phyloP scores from a whole-genome alignment of 768 basidiomycete species.

The Agaricus sinodeliciosus region DNA sequence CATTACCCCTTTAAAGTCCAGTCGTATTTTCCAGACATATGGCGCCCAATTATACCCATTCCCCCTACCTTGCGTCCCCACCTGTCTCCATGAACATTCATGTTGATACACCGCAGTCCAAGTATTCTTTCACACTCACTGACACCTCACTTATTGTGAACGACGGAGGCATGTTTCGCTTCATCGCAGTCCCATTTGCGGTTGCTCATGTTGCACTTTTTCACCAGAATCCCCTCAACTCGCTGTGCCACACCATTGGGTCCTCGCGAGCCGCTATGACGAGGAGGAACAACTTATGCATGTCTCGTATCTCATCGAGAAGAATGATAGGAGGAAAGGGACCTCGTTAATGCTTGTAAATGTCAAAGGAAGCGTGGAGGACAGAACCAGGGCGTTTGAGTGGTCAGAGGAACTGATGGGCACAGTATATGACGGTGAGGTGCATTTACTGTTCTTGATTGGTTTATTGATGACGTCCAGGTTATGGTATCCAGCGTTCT shows the following conservation, averaged over 20 bases:
- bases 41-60: neutral
- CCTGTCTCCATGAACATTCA: conserved; percentile 5
- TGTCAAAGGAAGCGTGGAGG: conserved; percentile 26
- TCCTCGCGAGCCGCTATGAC: conserved; percentile 45
- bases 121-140: conserved; percentile 7
- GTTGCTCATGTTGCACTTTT: neutral
- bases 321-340: conserved; percentile 31
- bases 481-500: conserved; percentile 44
- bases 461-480: conserved; percentile 12
- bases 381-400: conserved; percentile 28
- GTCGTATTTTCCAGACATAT: conserved; percentile 10
- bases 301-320: conserved; percentile 42
- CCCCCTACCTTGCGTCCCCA: conserved; percentile 3
- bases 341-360: conserved; percentile 35
- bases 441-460: neutral
- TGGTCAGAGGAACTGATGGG: conserved; percentile 55
- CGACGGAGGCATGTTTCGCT: conserved; percentile 4
- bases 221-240: neutral
- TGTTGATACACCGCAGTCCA: neutral
- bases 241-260: conserved; percentile 32
- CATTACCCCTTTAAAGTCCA: conserved; percentile 3
- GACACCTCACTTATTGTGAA: conserved; percentile 10
- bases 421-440: conserved; percentile 56
- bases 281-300: conserved; percentile 28
- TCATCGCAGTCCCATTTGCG: neutral